These are phyloP conservation scores for Rauvolfia tetraphylla DNA, from an alignment of 257 asterid genomes.

Conservation along the genomic window DNA sequence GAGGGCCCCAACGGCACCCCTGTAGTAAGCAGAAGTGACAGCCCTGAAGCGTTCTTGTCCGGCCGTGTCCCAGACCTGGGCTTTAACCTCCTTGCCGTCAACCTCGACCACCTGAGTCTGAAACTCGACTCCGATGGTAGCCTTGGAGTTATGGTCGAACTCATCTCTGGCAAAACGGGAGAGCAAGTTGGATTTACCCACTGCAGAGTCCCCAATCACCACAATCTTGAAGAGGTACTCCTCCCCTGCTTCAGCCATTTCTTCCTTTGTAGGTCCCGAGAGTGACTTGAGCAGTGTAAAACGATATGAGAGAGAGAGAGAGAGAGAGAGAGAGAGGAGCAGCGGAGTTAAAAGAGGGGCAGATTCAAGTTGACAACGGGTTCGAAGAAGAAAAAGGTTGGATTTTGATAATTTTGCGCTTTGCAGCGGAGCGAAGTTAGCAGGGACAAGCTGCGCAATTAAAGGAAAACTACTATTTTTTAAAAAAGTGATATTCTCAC, in stretches of 20 bases:
- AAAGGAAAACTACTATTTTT: slow-evolving; percentile 14
- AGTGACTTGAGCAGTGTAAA: too few species aligned
- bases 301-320: background rate
- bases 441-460: slow-evolving; percentile 22
- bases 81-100: slow-evolving; percentile 76
- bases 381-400: background rate
- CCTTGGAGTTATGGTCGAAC: slow-evolving; percentile 64
- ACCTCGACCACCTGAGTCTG: slow-evolving; percentile 67
- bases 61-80: slow-evolving; percentile 89
- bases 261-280: background rate
- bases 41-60: slow-evolving; percentile 85
- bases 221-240: slow-evolving; percentile 74
- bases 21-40: slow-evolving; percentile 73
- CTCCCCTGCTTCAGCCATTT: slow-evolving; percentile 48
- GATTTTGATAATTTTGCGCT: background rate
- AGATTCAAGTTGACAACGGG: slow-evolving; percentile 3
- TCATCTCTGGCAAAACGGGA: slow-evolving; percentile 77
- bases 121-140: slow-evolving; percentile 82
- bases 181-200: slow-evolving; percentile 75
- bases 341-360: background rate
- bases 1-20: slow-evolving; percentile 76
- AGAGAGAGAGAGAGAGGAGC: background rate
- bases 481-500: too few species aligned
- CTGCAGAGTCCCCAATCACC: slow-evolving; percentile 78
- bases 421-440: slow-evolving; percentile 21